Evolutionary conservation across 1,284 basidiomycete species (phyloP), one percentile per base, ranked within the genome.

Genomic region (Wallemia hederae): DNA sequence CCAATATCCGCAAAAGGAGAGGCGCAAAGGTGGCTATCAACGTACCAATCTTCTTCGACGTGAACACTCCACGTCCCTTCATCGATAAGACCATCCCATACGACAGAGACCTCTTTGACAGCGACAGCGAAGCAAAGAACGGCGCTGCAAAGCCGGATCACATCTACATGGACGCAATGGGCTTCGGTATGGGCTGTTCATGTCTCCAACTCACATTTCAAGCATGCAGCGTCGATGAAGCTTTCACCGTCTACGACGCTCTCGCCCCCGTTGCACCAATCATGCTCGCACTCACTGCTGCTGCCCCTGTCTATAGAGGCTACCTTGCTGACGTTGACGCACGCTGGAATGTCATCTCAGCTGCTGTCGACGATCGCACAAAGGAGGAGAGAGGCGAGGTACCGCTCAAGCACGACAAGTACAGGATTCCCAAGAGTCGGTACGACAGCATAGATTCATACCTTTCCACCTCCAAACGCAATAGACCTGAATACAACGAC

Each of bases 141-240:
- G 89, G 87, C 2, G 87, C 88, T 11, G 91, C 90, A 92, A 68
- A 75, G 70, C 71, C 72, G 2, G 69, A 73, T 70, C 90, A 97
- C 71, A 90, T 99, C 65, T 98, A 98, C 71, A 80, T 98, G 77
- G 94, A 99, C 71, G 91, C 94, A 1, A 97, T 97, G 94, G 92
- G 91, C 25, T 99, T 99, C 70, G 94, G 94, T 56, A 98, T 97
- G 92, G 94, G 94, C 1, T 97, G 92, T 68, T 94, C 88, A 68
- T 98, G 94, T 72, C 74, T 99, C 59, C 94, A 99, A 69, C 78
- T 98, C 64, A 99, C 94, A 1, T 96, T 98, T 74, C 94, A 99
- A 71, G 85, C 90, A 0, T 92, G 85, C 71, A 88, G 89, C 70
- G 81, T 98, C 27, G 76, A 78, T 55, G 90, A 98, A 70, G 92